phyloP scores from a whole-genome alignment of 139 green algal genomes.

The Micractinium sp. region DNA sequence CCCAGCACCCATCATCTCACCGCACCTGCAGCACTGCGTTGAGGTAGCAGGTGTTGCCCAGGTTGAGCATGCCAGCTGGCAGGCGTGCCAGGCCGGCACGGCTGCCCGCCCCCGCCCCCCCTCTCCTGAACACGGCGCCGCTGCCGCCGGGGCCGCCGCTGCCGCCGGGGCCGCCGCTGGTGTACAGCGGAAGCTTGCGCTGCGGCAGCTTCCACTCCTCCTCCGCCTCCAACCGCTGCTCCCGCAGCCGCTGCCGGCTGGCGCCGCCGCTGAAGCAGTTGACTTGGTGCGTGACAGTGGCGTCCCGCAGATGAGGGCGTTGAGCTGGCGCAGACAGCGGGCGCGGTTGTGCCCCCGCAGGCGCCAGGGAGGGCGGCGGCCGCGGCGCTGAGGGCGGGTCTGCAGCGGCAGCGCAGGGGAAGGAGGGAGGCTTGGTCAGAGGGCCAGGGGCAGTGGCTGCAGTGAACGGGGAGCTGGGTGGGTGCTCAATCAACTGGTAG shows the following conservation, averaged over 20 bases:
- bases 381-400: background rate
- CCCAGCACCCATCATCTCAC: background rate
- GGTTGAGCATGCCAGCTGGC: constrained; percentile 81
- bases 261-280: background rate
- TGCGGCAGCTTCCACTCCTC: background rate
- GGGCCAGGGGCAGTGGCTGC: too few relatives aligned
- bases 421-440: background rate
- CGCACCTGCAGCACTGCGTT: constrained; percentile 86
- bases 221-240: background rate
- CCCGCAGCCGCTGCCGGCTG: background rate
- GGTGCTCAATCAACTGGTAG: too few relatives aligned
- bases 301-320: too few relatives aligned
- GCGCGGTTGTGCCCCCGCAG: background rate
- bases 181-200: background rate
- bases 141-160: background rate
- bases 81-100: background rate
- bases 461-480: too few relatives aligned
- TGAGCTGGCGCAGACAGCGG: background rate
- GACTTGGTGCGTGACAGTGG: background rate
- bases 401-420: background rate
- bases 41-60: constrained; percentile 98
- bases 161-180: background rate
- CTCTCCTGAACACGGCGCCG: background rate
- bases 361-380: background rate
- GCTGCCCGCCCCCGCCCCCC: background rate